Base-by-base conservation (phyloP, 345 rosid species). In the Lumnitzera littorea region DNA sequence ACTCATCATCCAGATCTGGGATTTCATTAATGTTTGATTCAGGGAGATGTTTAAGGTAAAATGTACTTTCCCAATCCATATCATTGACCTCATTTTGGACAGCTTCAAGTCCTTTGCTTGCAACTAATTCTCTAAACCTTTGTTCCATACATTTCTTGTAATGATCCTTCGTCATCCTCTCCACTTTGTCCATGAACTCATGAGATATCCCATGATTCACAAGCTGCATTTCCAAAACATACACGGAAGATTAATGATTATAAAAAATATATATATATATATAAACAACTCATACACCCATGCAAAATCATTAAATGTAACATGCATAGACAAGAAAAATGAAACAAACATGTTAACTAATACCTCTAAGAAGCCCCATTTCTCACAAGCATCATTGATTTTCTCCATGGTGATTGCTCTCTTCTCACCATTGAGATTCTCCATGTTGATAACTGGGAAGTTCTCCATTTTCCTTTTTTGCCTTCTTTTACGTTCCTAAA, bases 331-430 rank as follows among this genome's bases (percentile, higher is more conserved):
- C 10, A 48, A 57, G 16, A 53, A 24, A 16, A 15, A 41, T 29
- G 46, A 15, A 13, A 55, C 8, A 55, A 2, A 8, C 1, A 11
- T 27, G 10, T 29, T 9, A 55, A 25, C 8, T 20, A 9, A 53
- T 74, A 92, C 98, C 98, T 92, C 88, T 66, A 92, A 89, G 82
- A 92, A 92, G 0, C 98, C 98, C 98, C 98, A 92, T 70, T 87
- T 92, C 62, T 92, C 96, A 62, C 98, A 92, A 70, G 96, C 98
- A 73, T 89, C 96, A 53, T 85, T 77, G 81, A 92, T 89, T 70
- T 79, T 70, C 62, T 78, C 83, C 98, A 85, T 75, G 60, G 72
- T 76, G 41, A 67, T 59, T 17, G 66, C 64, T 71, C 91, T 80
- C 72, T 80, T 88, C 62, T 76, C 84, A 50, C 95, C 92, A n/a